These are phyloP conservation scores for Solanum hybrid DNA, from an alignment of 305 asterid species.

Conservation along the genomic window DNA sequence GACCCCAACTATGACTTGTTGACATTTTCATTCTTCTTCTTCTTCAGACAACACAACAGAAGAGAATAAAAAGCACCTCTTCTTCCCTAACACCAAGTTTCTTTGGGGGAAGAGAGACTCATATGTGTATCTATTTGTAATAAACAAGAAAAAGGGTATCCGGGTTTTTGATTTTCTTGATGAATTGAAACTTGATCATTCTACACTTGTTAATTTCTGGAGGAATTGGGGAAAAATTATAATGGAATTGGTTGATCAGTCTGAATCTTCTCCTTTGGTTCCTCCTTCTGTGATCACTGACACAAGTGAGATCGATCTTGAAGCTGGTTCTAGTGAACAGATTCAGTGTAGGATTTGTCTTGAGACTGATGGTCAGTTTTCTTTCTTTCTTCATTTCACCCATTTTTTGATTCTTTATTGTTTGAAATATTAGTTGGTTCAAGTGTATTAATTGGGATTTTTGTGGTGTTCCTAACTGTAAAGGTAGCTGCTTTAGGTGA, in stretches of 20 bases:
- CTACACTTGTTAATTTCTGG: neutral
- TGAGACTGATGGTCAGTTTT: conserved; percentile 60
- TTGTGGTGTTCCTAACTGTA: conserved; percentile 4
- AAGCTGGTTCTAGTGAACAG: conserved; percentile 87
- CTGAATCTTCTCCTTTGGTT: conserved; percentile 55
- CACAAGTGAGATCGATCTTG: conserved; percentile 75
- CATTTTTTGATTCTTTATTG: neutral
- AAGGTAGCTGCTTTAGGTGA: neutral
- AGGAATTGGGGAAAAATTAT: neutral
- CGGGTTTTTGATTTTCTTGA: neutral
- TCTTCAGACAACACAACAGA: neutral
- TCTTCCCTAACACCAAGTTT: neutral
- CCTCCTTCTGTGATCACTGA: conserved; percentile 50
- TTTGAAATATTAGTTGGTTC: neutral
- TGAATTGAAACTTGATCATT: neutral
- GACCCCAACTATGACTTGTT: neutral
- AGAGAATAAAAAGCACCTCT: neutral
- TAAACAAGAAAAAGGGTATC: neutral
- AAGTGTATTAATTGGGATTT: neutral
- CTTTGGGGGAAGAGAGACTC: neutral
- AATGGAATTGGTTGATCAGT: conserved; percentile 23
- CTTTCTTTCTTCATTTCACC: neutral
- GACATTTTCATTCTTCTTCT: neutral
- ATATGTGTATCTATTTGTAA: neutral
- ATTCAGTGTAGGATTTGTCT: conserved; percentile 97